phyloP scores from a whole-genome alignment of 139 green algal genomes.

The Choricystis sp. region DNA sequence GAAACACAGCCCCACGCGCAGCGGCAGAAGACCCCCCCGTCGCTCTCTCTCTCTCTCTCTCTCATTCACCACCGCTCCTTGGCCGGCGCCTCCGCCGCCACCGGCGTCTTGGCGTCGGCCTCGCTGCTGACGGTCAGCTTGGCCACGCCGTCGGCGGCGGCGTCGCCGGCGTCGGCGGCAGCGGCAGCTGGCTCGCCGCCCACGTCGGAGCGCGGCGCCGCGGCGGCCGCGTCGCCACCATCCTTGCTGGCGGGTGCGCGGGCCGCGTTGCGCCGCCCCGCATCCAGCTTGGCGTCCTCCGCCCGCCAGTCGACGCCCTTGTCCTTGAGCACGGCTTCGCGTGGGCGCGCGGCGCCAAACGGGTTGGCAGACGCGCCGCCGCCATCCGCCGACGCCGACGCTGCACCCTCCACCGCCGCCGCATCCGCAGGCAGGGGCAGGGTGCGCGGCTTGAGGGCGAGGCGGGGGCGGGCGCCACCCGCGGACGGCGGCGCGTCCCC shows the following conservation, averaged over 20 bases:
- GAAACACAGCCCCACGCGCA: too few relatives aligned
- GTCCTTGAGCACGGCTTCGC: constrained; percentile 81
- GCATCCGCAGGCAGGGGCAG: constrained; percentile 15
- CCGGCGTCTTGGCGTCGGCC: too few relatives aligned
- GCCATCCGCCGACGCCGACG: constrained; percentile 3
- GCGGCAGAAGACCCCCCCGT: too few relatives aligned
- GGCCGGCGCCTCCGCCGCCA: too few relatives aligned
- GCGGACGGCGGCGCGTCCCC: background rate
- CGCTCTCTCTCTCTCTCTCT: too few relatives aligned
- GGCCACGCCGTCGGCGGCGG: background rate
- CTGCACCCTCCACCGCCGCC: background rate
- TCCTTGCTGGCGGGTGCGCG: background rate
- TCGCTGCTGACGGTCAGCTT: too few relatives aligned
- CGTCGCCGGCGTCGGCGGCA: constrained; percentile 1
- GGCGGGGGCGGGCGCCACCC: constrained; percentile 22
- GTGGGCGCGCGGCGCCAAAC: constrained; percentile 66
- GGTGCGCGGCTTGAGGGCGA: constrained; percentile 44
- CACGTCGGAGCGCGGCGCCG: constrained; percentile 18
- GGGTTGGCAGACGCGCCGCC: constrained; percentile 3
- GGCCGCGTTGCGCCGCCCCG: constrained; percentile 15
- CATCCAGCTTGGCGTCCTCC: constrained; percentile 42
- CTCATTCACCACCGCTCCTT: too few relatives aligned
- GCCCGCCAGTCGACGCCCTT: constrained; percentile 55
- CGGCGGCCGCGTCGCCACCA: background rate
- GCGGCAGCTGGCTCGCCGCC: constrained; percentile 3